Base-by-base conservation (phyloP, 2,329 filamentous ascomycete species). In the Ascochyta koolunga region DNA sequence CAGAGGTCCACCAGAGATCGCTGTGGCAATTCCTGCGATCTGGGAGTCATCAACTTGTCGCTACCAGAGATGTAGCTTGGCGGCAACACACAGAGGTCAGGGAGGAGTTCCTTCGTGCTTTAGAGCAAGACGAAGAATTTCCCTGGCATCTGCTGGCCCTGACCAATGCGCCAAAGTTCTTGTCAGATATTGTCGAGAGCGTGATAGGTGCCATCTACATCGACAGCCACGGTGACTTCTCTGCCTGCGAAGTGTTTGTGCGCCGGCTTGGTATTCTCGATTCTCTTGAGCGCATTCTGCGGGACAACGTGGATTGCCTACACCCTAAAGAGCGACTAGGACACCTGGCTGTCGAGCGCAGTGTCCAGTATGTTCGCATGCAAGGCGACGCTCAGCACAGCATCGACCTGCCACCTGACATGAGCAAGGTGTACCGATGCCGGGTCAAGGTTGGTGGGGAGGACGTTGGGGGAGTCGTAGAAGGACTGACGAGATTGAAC, bases 141-240 rank as follows among this genome's bases (percentile, higher is more conserved):
- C 95, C 93, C 0, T 98, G 93, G 93, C 79, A 83, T 1, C 73
- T 86, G 0, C 83, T 98, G 0, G 79, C 86, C 0, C 80, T 83
- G 0, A 78, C 96, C 0, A 58, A 66, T 24, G 42, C 65, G 9
- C 65, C 65, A 1, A 67, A 68, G 19, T 64, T 63, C 21, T 47
- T 68, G n/a, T 67, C 64, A 11, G 64, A 68, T 71, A 76, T 97
- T 7, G 80, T 97, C 9, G 93, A 98, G 76, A 84, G 85, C 27
- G 71, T 96, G 0, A 74, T 98, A 0, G 93, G 90, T 0, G 93
- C 92, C 0, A 81, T 97, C 0, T 97, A 89, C 79, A 79, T 96
- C 18, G 95, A 98, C 71, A 89, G 60, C 4, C 56, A 46, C 7
- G 64, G 62, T 18, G 58, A 54, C 41, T 54, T 66, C 9, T 19